Evolutionary conservation across 208 protist species (phyloP).

Genomic region (Porcisia deanei): DNA sequence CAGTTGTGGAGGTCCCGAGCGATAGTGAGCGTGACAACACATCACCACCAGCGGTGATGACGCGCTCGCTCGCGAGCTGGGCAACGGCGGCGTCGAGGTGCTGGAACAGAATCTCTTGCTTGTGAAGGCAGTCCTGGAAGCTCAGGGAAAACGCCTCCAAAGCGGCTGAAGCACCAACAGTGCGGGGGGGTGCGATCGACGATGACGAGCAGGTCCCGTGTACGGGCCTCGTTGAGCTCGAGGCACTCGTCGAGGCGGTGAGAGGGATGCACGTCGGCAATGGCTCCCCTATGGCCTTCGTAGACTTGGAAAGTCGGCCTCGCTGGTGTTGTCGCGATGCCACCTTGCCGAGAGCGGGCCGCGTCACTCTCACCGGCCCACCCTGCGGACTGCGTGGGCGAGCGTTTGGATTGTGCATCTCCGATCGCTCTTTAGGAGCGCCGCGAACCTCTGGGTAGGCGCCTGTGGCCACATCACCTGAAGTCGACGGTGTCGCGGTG

Average conservation of each 20-base stretch:
- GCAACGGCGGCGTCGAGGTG: constrained; percentile 4
- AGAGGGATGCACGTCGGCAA: not conserved
- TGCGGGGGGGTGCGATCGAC: not conserved
- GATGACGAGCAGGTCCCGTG: not conserved
- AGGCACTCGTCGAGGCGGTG: not conserved
- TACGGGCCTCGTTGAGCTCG: not conserved
- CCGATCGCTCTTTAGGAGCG: not conserved
- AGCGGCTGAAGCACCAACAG: constrained; percentile 6
- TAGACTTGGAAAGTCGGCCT: not conserved
- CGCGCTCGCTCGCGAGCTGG: not conserved
- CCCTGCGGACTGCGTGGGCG: not conserved
- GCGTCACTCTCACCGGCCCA: not conserved
- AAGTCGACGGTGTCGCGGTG: not conserved
- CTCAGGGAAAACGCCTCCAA: constrained; percentile 27
- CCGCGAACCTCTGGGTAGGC: not conserved
- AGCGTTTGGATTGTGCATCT: not conserved
- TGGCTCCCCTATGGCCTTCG: not conserved
- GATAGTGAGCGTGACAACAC: not conserved
- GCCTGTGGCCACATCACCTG: not conserved
- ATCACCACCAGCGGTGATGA: not conserved
- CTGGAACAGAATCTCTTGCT: constrained; percentile 22
- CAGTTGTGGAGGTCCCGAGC: not conserved
- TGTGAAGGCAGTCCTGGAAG: constrained; percentile 25
- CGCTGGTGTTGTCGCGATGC: not conserved
- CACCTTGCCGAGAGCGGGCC: not conserved